These are phyloP conservation scores for Clonostachys rosea DNA, from an alignment of 2,329 filamentous ascomycete species.

Conservation along the genomic window DNA sequence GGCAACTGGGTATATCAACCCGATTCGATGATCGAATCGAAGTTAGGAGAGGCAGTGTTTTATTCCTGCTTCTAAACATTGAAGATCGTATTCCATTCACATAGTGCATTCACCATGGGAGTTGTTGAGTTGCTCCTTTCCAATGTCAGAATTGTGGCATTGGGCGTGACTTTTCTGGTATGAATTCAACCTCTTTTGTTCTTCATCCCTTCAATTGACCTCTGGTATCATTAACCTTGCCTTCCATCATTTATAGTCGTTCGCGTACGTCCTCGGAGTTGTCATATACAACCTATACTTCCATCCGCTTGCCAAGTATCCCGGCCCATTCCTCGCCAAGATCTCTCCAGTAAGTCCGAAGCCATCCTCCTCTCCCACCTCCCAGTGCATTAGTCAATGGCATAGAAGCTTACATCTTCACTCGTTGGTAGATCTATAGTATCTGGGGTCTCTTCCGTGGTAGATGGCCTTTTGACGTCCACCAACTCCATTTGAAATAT, in stretches of 20 bases:
- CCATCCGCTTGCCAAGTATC: conserved; percentile 18
- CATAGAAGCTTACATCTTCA: neutral
- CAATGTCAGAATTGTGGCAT: conserved; percentile 1
- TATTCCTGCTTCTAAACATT: neutral
- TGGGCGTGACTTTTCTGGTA: conserved; percentile 1
- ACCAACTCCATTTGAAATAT: conserved; percentile 16
- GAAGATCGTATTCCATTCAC: conserved; percentile 1
- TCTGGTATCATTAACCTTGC: neutral
- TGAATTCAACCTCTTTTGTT: neutral
- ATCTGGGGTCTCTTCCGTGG: conserved; percentile 12
- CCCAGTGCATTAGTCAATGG: neutral
- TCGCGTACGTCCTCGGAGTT: conserved; percentile 5
- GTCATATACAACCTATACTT: conserved; percentile 20
- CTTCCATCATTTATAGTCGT: conserved; percentile 1
- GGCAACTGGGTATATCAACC: neutral
- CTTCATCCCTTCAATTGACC: neutral
- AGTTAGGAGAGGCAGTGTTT: neutral
- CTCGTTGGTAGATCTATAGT: conserved; percentile 7
- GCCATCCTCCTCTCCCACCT: neutral
- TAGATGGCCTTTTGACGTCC: conserved; percentile 10
- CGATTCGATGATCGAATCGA: neutral
- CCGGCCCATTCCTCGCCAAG: conserved; percentile 12
- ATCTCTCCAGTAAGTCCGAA: conserved; percentile 6
- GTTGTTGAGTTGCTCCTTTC: conserved; percentile 3
- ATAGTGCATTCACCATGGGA: conserved; percentile 2